Evolutionary conservation across 208 protist genomes (phyloP).

Genomic region (Tritrichomonas foetus): DNA sequence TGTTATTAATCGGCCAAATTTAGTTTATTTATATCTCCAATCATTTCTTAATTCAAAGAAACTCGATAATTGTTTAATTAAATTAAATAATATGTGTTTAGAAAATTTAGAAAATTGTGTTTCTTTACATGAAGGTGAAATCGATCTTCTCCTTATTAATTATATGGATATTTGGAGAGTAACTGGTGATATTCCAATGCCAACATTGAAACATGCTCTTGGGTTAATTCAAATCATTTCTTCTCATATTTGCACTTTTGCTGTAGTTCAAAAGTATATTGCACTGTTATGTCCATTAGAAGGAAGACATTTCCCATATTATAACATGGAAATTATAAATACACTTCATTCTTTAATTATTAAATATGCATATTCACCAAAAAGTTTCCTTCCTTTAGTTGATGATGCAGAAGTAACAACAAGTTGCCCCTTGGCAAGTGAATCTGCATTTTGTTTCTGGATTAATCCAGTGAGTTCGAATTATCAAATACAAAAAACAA

Average conservation of each 20-base stretch:
- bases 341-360: not conserved
- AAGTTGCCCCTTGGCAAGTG: not conserved
- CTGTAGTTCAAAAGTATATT: not conserved
- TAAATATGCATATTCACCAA: not conserved
- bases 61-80: not conserved
- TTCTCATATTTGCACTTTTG: not conserved
- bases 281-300: constrained; percentile 19
- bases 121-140: not conserved
- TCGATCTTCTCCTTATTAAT: not conserved
- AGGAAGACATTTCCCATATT: not conserved
- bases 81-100: not conserved
- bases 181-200: not conserved
- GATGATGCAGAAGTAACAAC: not conserved
- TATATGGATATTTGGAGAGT: not conserved
- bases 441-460: not conserved
- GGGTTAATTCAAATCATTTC: not conserved
- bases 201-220: not conserved
- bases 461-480: not conserved
- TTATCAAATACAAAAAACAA: not conserved
- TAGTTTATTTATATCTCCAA: not conserved
- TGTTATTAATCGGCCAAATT: not conserved
- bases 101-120: not conserved
- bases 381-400: not conserved
- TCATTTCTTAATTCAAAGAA: not conserved
- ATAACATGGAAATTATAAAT: not conserved